Base-by-base conservation (phyloP, 129 eudicot genomes). In the Flaveria linearis region DNA sequence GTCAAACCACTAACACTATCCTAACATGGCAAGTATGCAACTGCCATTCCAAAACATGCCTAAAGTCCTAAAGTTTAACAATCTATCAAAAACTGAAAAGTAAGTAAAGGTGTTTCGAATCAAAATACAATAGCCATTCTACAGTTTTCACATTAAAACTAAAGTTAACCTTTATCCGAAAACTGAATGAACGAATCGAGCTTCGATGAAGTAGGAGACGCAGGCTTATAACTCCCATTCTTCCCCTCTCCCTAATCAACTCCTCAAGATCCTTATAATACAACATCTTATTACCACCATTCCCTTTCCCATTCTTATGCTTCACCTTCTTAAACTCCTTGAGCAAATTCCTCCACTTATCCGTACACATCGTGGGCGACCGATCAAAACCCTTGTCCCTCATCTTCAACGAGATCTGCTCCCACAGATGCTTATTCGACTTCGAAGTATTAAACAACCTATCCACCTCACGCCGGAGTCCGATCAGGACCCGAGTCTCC, bases 321-420 rank as follows among this genome's bases (percentile, higher is more conserved):
- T 85, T 85, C 16, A 81, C 85, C 73, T 85, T 85, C 61, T 85
- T 85, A 13, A 74, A 85, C 77, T 85, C 88, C 73, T 85, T 85
- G 49, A 85, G 69, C 61, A 85, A 17, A 73, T 85, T 85, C 72
- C 88, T 81, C 88, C 88, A 85, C 66, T 85, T 85, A 41, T 85
- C 88, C 1, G 85, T 85, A 77, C 88, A 85, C 88, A 85, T 85
- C 39, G 82, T 81, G 4, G 88, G 85, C 2, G 88, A 81, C 3
- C 88, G 79, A 69, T 85, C 88, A 20, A 85, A 85, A 22, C 88
- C 88, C 17, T 81, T 85, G 15, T 81, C 88, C 43, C 85, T 78
- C 85, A 81, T 85, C 68, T 85, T 85, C 15, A 75, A 65, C 39
- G 88, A 85, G 78, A 85, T 85, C 85, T 85, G 88, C 10, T 85